Percentiles rank a stretch among this genome's conserved stretches.
Evolutionary conservation across 371 early-diverging fungal genomes (phyloP).

Genomic region (Blastocladiella emersonii): DNA sequence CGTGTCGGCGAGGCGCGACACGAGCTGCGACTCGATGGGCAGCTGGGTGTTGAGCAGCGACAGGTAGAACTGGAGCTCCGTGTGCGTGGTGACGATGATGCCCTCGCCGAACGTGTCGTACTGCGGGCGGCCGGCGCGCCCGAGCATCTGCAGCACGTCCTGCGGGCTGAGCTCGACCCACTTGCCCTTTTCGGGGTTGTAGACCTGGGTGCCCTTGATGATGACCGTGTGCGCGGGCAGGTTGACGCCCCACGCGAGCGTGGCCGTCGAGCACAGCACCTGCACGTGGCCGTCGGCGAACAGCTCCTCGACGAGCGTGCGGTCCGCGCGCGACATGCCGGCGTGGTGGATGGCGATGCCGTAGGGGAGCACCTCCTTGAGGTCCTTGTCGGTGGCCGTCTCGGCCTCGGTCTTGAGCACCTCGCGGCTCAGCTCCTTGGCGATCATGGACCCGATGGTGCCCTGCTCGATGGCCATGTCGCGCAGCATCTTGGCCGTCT

Average conservation of each 20-base stretch:
- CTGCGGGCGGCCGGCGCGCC: conserved; percentile 99
- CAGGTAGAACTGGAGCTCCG: conserved; percentile 87
- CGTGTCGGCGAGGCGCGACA: conserved; percentile 74
- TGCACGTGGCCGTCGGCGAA: conserved; percentile 85
- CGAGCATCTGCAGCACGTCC: conserved; percentile 97
- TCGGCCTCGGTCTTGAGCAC: conserved; percentile 69
- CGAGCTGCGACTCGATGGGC: conserved; percentile 94
- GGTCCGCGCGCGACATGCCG: conserved; percentile 90
- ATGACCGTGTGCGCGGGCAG: conserved; percentile 98
- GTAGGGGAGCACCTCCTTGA: conserved; percentile 79
- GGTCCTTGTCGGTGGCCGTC: conserved; percentile 58
- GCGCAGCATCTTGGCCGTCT: conserved; percentile 76
- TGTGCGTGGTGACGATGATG: conserved; percentile 87
- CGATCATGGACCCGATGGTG: conserved; percentile 60
- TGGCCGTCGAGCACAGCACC: conserved; percentile 96
- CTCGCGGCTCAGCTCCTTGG: conserved; percentile 65
- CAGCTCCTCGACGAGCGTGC: conserved; percentile 86
- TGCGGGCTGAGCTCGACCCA: conserved; percentile 89
- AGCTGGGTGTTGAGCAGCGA: conserved; percentile 85
- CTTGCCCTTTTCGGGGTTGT: conserved; percentile 83
- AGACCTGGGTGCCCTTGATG: conserved; percentile 98
- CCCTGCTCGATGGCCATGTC: conserved; percentile 83
- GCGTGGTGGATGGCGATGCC: conserved; percentile 99
- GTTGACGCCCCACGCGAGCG: conserved; percentile 99
- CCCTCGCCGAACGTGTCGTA: conserved; percentile 96